Base-by-base conservation (phyloP, 1,139 yeast species). In the Pichia sp. region DNA sequence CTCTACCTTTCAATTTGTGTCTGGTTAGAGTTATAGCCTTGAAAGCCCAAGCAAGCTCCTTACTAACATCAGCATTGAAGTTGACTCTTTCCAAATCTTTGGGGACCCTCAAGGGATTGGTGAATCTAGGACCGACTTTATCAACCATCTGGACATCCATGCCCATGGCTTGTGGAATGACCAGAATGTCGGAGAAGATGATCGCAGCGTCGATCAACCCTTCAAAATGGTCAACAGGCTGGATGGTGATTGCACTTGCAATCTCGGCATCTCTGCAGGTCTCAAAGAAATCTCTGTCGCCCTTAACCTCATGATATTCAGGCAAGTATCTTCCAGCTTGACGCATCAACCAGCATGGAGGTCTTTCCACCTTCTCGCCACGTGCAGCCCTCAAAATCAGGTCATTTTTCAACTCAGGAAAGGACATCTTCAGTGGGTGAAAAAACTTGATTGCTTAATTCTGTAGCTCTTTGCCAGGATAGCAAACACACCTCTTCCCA, bases 161-260 rank as follows among this genome's bases (percentile, higher is more conserved):
- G 19, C 99, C 99, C 91, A 93, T 86, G 6, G 98, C 99, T 71
- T 93, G 99, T 2, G 99, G 99, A 52, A 93, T 87, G 42, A 93
- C 99, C 56, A 93, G 76, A 62, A 93, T 93, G 68, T 93, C 99
- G 65, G 93, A 84, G 72, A 95, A 93, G 56, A 93, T 93, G 62
- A 93, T 93, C 9, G 99, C 99, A 3, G 98, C 99, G 66, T 93
- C 99, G 49, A 93, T 78, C 53, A 90, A 75, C 0, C 96, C 98
- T 51, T 85, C 85, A 65, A 82, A 93, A 62, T 88, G 96, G 54
- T 85, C 89, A 50, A 93, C 80, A 8, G 99, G 99, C 71, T 93
- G 99, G 59, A 95, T 90, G 1, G 99, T 93, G 66, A 93, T 89
- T 55, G 80, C 93, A 41, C 96, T 82, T 1, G 99, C 99, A 59